Evolutionary conservation across 176 grass and related monocot species (phyloP), one percentile per base, ranked within the genome.

Genomic region (Cenchrus purpureus): DNA sequence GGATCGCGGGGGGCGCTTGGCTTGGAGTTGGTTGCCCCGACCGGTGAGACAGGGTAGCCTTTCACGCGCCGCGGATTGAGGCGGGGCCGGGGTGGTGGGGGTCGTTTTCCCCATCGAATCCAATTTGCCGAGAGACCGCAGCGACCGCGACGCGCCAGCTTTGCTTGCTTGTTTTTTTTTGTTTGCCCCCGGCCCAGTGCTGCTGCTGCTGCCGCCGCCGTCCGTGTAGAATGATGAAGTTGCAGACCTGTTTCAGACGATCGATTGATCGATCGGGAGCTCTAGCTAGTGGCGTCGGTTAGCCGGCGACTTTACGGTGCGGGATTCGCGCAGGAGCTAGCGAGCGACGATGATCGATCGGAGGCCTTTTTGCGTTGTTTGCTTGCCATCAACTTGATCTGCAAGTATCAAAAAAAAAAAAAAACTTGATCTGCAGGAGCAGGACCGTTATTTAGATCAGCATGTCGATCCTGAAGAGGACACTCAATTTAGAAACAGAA

Each of bases 41-140:
- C 69, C 52, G 79, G 71, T 6, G 19, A 82, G 71, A 87, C 79
- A 76, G 50, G 40, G 54, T 75, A 71, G 29, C 19, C 62, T 68
- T 50, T 29, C 25, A 40, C 37, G 8, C 22, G 69, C 50, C 78
- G 20, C 25, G 37, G 55, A 77, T 76, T 32, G 32, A 32, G 8
- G 29, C 54, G 37, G 16, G 10, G 5, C 13, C n/a, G 22, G 28
- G 78, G 31, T 9, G 49, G 9, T 46, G 64, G 7, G 0, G 67
- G 79, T 50, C 53, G 17, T 69, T 77, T 37, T 70, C 86, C 86
- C 8, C 63, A 8, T 70, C 44, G 13, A 51, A 77, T 61, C 71
- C 72, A 62, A 58, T 76, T 69, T 70, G 42, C 42, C 54, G 62
- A 32, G 43, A 46, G 45, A 46, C 8, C 10, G 37, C 37, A 40